These are phyloP conservation scores for Fomes fomentarius DNA, from an alignment of 1,284 basidiomycete genomes.

Conservation along the genomic window DNA sequence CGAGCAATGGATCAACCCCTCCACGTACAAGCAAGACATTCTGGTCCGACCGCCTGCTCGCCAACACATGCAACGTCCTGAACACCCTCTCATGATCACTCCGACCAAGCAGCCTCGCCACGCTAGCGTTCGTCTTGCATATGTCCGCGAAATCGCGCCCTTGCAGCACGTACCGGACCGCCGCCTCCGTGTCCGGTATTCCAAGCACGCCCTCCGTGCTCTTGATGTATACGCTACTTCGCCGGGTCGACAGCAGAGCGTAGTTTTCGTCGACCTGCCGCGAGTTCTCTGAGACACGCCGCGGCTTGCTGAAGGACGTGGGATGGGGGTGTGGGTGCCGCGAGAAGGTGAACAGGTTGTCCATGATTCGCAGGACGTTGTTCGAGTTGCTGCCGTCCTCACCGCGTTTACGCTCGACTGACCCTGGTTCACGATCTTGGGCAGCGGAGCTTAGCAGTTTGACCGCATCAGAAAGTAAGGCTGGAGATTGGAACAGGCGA, in stretches of 20 bases:
- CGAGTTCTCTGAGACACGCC: conserved; percentile 39
- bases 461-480: conserved; percentile 69
- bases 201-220: conserved; percentile 59
- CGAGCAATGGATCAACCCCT: conserved; percentile 11
- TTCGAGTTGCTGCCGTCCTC: conserved; percentile 45
- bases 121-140: conserved; percentile 61
- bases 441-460: conserved; percentile 62
- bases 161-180: conserved; percentile 63
- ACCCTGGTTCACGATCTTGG: conserved; percentile 47
- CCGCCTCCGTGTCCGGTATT: conserved; percentile 59
- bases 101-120: conserved; percentile 63
- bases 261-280: conserved; percentile 41
- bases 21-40: neutral
- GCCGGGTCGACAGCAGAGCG: conserved; percentile 46
- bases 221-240: conserved; percentile 58
- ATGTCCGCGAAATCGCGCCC: conserved; percentile 47
- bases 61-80: conserved; percentile 60
- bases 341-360: conserved; percentile 66
- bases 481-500: conserved; percentile 62
- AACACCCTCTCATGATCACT: conserved; percentile 80
- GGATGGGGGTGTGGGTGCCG: conserved; percentile 25
- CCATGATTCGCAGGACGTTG: conserved; percentile 70
- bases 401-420: conserved; percentile 42
- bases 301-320: conserved; percentile 28
- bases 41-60: conserved; percentile 15